phyloP scores from a whole-genome alignment of 345 rosid genomes.

The Heritiera fomes region DNA sequence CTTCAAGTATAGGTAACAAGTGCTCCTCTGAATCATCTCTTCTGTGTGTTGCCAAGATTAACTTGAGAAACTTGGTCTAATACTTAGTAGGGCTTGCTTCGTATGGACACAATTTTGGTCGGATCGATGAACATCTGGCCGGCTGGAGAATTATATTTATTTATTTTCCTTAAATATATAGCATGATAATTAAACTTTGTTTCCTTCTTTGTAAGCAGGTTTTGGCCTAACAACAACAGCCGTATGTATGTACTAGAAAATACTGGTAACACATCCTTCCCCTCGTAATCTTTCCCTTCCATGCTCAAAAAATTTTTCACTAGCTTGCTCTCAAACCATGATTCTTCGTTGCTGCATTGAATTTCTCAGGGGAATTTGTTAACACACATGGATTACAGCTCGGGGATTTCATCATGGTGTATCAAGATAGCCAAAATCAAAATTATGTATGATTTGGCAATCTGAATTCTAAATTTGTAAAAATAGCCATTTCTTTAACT shows the following conservation, averaged over 20 bases:
- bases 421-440: slow-evolving; percentile 57
- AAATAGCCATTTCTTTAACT: not conserved
- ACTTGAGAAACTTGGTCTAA: not conserved
- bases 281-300: not conserved
- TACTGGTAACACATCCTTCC: slow-evolving; percentile 52
- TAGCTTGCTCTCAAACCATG: not conserved
- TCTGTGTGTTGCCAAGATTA: not conserved
- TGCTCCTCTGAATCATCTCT: not conserved
- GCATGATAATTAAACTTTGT: not conserved
- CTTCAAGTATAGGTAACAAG: slow-evolving; percentile 80
- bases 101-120: not conserved
- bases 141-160: not conserved
- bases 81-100: not conserved
- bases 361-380: slow-evolving; percentile 76
- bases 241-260: slow-evolving; percentile 97
- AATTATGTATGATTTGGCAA: slow-evolving; percentile 54
- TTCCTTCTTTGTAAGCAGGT: slow-evolving; percentile 49
- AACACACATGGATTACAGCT: slow-evolving; percentile 68
- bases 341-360: not conserved
- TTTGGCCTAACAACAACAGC: slow-evolving; percentile 98
- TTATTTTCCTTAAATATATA: not conserved
- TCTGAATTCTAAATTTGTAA: not conserved
- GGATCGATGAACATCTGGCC: not conserved
- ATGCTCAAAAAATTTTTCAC: not conserved
- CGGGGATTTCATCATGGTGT: slow-evolving; percentile 83